phyloP scores from a whole-genome alignment of 1,139 yeast species.

The Pichia sp. region DNA sequence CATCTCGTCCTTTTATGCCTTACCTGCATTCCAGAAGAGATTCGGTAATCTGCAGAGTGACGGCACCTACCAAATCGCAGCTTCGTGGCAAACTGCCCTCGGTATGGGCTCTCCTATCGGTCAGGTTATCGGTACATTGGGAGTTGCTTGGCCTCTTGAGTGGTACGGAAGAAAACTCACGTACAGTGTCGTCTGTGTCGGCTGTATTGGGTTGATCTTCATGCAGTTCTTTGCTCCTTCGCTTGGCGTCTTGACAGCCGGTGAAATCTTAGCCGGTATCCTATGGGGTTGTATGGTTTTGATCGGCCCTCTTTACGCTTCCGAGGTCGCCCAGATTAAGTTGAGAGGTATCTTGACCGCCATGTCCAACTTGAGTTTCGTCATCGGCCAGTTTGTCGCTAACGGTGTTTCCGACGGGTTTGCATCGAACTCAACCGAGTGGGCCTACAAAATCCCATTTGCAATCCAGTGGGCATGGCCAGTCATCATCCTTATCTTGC shows the following conservation, averaged over 20 bases:
- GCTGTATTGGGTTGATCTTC: background rate
- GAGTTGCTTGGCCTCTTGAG: background rate
- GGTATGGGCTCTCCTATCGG: constrained; percentile 4
- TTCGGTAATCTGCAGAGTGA: background rate
- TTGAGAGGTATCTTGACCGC: background rate
- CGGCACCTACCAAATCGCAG: background rate
- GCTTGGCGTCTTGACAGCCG: background rate
- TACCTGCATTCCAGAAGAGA: background rate
- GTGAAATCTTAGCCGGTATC: constrained; percentile 3
- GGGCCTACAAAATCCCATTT: constrained; percentile 4
- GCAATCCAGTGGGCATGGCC: constrained; percentile 5
- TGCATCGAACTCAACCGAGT: background rate
- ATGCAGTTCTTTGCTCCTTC: constrained; percentile 1
- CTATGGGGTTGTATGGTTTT: constrained; percentile 3
- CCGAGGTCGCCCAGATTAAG: background rate
- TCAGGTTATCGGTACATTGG: constrained; percentile 2
- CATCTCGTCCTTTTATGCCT: constrained; percentile 3
- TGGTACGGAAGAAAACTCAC: constrained; percentile 1
- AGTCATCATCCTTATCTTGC: background rate
- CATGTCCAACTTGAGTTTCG: background rate
- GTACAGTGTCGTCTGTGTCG: background rate
- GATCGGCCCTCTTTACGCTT: background rate
- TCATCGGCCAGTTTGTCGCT: constrained; percentile 4
- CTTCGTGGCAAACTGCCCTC: constrained; percentile 3
- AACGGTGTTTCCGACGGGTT: constrained; percentile 2